These are phyloP conservation scores for Candida nanaspora DNA, from an alignment of 805 yeast genomes.

Conservation along the genomic window DNA sequence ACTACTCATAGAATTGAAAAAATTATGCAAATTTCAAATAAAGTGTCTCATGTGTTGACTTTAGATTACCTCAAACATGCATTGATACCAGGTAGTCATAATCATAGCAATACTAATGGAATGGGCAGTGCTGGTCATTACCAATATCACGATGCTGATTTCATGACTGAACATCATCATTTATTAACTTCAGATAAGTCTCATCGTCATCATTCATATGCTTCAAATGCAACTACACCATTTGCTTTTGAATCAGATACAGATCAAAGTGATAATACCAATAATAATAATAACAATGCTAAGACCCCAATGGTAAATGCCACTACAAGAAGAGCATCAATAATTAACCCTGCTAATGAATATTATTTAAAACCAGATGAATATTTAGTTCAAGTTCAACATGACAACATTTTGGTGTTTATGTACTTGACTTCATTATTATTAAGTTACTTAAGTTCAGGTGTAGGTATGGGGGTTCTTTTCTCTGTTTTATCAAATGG, in stretches of 20 bases:
- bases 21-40: slow-evolving; percentile 16
- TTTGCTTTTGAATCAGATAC: slow-evolving; percentile 5
- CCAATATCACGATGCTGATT: background rate
- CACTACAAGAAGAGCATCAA: background rate
- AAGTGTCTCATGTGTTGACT: slow-evolving; percentile 7
- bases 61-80: background rate
- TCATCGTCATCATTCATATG: background rate
- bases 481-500: slow-evolving; percentile 14
- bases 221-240: background rate
- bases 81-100: no score
- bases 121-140: background rate
- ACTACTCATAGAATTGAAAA: slow-evolving; percentile 15
- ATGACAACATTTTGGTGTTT: slow-evolving; percentile 37
- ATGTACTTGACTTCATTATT: slow-evolving; percentile 34
- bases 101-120: no score
- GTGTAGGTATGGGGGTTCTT: slow-evolving; percentile 37
- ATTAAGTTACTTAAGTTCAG: slow-evolving; percentile 33
- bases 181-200: background rate
- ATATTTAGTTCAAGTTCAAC: slow-evolving; percentile 19
- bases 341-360: background rate
- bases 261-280: slow-evolving; percentile 6
- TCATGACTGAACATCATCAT: background rate
- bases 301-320: no score
- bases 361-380: slow-evolving; percentile 8
- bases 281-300: no score